Conservation (phyloP, 495 filamentous ascomycete genomes). For the Saxophila tyrrhenica region DNA sequence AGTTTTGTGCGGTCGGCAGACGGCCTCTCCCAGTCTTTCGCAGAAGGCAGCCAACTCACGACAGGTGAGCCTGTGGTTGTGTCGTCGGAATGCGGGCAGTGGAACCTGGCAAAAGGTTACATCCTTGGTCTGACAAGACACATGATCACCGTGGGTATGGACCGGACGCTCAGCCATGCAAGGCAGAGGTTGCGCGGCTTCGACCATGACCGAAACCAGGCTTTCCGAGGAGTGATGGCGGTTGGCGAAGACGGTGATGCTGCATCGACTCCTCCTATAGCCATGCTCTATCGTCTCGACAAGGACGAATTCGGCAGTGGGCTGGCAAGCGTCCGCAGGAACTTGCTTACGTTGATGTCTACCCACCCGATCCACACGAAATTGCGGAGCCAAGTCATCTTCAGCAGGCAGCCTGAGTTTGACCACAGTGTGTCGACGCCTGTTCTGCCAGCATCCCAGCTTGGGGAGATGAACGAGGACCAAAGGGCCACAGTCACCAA, state of each 20-base stretch:
- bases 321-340: slow-evolving; percentile 89
- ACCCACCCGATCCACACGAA: slow-evolving; percentile 63
- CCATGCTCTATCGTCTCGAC: slow-evolving; percentile 71
- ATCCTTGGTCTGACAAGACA: slow-evolving; percentile 62
- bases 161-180: slow-evolving; percentile 76
- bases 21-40: slow-evolving; percentile 56
- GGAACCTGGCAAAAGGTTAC: slow-evolving; percentile 84
- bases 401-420: slow-evolving; percentile 60
- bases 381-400: slow-evolving; percentile 67
- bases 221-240: slow-evolving; percentile 87
- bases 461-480: slow-evolving; percentile 61
- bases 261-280: slow-evolving; percentile 38
- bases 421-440: slow-evolving; percentile 45
- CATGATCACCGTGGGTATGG: slow-evolving; percentile 74
- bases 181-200: slow-evolving; percentile 65
- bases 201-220: slow-evolving; percentile 62
- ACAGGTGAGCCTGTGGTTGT: slow-evolving; percentile 87
- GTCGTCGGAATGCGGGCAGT: slow-evolving; percentile 92
- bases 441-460: slow-evolving; percentile 29
- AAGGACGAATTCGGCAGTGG: slow-evolving; percentile 98
- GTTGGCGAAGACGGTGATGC: slow-evolving; percentile 45
- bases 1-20: slow-evolving; percentile 59
- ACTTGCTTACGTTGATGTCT: slow-evolving; percentile 83
- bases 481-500: slow-evolving; percentile 79
- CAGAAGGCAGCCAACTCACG: slow-evolving; percentile 72